A percentile compares a stretch with the other conserved stretches of the same genome.
These are phyloP conservation scores for Gymnopilus junonius DNA, from an alignment of 768 basidiomycete species.

Conservation along the genomic window DNA sequence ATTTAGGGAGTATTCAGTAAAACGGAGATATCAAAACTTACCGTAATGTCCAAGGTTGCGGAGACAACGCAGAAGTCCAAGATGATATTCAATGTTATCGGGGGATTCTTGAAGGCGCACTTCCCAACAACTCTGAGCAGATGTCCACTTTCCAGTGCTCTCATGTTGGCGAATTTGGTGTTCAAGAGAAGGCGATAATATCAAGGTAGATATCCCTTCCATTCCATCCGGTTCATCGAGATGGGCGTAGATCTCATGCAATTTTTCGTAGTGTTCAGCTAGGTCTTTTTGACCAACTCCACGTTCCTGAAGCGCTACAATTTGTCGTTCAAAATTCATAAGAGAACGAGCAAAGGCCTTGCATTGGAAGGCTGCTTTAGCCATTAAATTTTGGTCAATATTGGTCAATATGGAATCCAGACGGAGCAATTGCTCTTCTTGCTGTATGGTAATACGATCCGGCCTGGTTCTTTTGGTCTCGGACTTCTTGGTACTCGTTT, in stretches of 20 bases:
- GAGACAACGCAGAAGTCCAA: conserved; percentile 89
- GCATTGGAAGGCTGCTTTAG: conserved; percentile 91
- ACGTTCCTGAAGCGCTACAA: conserved; percentile 55
- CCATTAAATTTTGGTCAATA: conserved; percentile 89
- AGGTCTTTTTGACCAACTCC: conserved; percentile 51
- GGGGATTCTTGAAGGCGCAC: conserved; percentile 89
- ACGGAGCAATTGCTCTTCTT: conserved; percentile 63
- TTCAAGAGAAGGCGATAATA: conserved; percentile 88
- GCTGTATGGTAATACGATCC: conserved; percentile 37
- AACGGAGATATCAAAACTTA: conserved; percentile 38
- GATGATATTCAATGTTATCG: conserved; percentile 85
- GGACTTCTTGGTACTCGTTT: conserved; percentile 51
- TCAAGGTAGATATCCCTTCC: conserved; percentile 93
- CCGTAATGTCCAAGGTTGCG: conserved; percentile 97
- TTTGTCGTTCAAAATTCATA: conserved; percentile 92
- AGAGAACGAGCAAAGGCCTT: conserved; percentile 93
- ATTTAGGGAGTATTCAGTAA: conserved; percentile 3
- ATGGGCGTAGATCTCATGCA: conserved; percentile 96
- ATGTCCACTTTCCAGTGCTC: conserved; percentile 95
- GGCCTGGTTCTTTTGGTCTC: conserved; percentile 55
- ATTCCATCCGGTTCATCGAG: conserved; percentile 99
- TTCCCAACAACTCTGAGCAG: conserved; percentile 99
- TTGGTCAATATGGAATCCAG: conserved; percentile 84
- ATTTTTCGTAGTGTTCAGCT: conserved; percentile 78
- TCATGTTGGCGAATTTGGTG: conserved; percentile 98